Base-by-base conservation (phyloP, 345 rosid genomes). In the Lumnitzera littorea region DNA sequence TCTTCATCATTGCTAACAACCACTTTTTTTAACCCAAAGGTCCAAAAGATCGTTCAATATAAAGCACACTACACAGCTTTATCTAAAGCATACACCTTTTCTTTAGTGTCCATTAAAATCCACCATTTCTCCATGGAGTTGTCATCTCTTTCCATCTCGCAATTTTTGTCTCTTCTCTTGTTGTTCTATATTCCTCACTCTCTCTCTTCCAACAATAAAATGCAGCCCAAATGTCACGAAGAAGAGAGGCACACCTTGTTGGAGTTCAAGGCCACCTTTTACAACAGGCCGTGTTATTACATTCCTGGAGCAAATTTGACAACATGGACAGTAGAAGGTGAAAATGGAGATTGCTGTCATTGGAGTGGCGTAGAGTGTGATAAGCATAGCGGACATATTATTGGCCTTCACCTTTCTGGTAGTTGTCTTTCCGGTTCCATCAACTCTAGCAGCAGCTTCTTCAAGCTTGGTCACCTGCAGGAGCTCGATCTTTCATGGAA, bases 181-280 rank as follows among this genome's bases (percentile, higher is more conserved):
- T 36, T 36, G 43, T 9, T 36, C 7, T 1, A 9, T 36, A 36
- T 7, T 36, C 11, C 43, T 5, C 43, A 36, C 11, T 36, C 43
- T 9, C 43, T 4, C 9, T 36, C 43, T 36, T 36, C 7, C 9
- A 36, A 36, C 43, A 36, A 9, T 4, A 36, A 36, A 36, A 9
- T 5, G 43, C 43, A 36, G 43, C 43, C 11, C 43, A 36, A 36
- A 46, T 63, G 67, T 50, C 9, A 24, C 36, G 27, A 7, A 12
- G 60, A 55, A 1, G 72, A 75, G 48, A 36, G 31, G 36, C 57
- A 61, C 36, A 63, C 72, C 50, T 52, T 67, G 25, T 16, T 60
- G 48, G 61, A 54, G 12, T 64, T 75, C 62, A 75, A 49, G 57
- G 15, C 67, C 36, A 71, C 73, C 56, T 69, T 75, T 24, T 1